Percentiles rank a stretch among this genome's conserved stretches.
phyloP scores from a whole-genome alignment of 2,329 filamentous ascomycete species.

The Xenoacremonium recifei region DNA sequence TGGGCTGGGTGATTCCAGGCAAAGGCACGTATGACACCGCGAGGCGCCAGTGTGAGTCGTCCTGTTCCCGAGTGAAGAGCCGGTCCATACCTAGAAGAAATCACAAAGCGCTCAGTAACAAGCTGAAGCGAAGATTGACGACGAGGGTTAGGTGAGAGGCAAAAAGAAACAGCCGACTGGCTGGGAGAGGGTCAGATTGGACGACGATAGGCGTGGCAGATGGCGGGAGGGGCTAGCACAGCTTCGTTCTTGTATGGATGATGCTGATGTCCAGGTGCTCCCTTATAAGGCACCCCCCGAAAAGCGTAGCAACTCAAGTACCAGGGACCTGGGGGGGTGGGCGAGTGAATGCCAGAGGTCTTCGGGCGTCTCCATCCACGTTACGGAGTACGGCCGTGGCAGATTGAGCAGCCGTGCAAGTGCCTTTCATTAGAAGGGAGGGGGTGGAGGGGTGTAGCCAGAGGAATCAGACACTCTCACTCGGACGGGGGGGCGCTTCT shows the following conservation, averaged over 20 bases:
- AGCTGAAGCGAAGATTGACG: no score
- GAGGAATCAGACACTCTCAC: slow-evolving; percentile 5
- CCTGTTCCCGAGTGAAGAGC: slow-evolving; percentile 19
- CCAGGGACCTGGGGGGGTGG: slow-evolving; percentile 2
- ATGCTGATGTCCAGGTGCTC: no score
- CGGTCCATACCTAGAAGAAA: no score
- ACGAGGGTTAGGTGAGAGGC: no score
- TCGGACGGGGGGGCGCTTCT: slow-evolving; percentile 7
- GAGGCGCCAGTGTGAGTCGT: slow-evolving; percentile 16
- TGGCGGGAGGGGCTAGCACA: no score
- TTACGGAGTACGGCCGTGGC: neutral
- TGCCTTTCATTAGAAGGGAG: slow-evolving; percentile 11
- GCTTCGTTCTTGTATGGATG: no score
- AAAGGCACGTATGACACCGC: slow-evolving; percentile 12
- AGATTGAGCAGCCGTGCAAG: slow-evolving; percentile 19
- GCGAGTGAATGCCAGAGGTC: neutral
- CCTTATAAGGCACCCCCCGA: no score
- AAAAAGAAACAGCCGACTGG: slow-evolving; percentile 25
- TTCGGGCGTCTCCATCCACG: no score
- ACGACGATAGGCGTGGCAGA: slow-evolving; percentile 22
- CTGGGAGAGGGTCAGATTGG: slow-evolving; percentile 18
- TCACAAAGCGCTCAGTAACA: no score
- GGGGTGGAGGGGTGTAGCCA: slow-evolving; percentile 19
- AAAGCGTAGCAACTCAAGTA: neutral
- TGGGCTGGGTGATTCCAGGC: slow-evolving; percentile 13